Conservation (phyloP, 805 yeast species). For the Saturnispora mendoncae region DNA sequence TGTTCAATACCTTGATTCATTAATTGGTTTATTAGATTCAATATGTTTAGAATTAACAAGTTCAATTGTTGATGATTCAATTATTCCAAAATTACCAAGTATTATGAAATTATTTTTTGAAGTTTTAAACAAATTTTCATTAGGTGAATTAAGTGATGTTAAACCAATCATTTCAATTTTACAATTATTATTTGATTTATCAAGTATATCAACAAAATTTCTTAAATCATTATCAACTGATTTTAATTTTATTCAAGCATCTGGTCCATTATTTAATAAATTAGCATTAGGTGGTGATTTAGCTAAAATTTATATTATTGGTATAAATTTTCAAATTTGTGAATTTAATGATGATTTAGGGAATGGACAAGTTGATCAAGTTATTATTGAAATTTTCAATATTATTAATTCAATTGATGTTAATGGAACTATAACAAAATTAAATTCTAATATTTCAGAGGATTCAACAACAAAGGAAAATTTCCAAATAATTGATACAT, state of each 20-base stretch:
- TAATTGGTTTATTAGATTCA: slow-evolving; percentile 59
- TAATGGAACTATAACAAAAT: slow-evolving; percentile 10
- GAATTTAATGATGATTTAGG: slow-evolving; percentile 22
- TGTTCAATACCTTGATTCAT: slow-evolving; percentile 29
- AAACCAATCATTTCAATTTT: slow-evolving; percentile 18
- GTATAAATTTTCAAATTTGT: slow-evolving; percentile 25
- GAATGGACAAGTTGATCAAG: slow-evolving; percentile 9
- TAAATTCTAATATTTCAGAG: slow-evolving; percentile 10
- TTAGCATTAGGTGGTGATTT: slow-evolving; percentile 6
- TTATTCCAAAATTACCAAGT: slow-evolving; percentile 19
- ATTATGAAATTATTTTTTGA: slow-evolving; percentile 24
- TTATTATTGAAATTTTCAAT: slow-evolving; percentile 19
- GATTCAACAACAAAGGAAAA: slow-evolving; percentile 21
- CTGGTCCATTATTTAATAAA: slow-evolving; percentile 8
- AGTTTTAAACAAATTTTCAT: slow-evolving; percentile 20
- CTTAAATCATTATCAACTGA: slow-evolving; percentile 15
- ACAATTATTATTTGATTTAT: slow-evolving; percentile 26
- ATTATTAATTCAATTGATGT: slow-evolving; percentile 20
- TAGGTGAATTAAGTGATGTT: slow-evolving; percentile 27
- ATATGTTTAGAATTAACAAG: slow-evolving; percentile 52
- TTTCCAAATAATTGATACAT: slow-evolving; percentile 57
- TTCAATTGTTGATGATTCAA: slow-evolving; percentile 32
- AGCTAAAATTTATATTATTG: slow-evolving; percentile 21
- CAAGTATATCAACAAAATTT: slow-evolving; percentile 24
- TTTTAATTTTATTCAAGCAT: slow-evolving; percentile 8